These are phyloP conservation scores for Beta vulgaris DNA, from an alignment of 148 eudicot genomes.

Conservation along the genomic window DNA sequence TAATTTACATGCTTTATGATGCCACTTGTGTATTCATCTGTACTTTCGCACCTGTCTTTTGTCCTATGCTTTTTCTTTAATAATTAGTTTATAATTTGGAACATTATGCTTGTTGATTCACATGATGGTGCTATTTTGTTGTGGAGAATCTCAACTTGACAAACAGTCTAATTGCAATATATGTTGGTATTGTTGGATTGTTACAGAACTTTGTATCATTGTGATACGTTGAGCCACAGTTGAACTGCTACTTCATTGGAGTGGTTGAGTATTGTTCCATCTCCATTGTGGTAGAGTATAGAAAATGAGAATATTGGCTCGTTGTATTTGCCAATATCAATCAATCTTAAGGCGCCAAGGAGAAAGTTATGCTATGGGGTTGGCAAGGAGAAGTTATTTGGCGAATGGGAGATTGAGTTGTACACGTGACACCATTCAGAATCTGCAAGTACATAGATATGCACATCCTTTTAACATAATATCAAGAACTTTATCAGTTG, in stretches of 20 bases:
- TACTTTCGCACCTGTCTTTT: slow-evolving; percentile 3
- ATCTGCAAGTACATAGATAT: slow-evolving; percentile 28
- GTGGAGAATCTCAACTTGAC: slow-evolving; percentile 4
- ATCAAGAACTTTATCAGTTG: slow-evolving; percentile 46
- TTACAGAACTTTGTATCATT: slow-evolving; percentile 27
- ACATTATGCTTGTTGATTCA: not conserved
- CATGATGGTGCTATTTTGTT: slow-evolving; percentile 9
- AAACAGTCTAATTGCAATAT: slow-evolving; percentile 15
- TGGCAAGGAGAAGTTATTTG: slow-evolving; percentile 31
- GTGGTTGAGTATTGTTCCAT: slow-evolving; percentile 17
- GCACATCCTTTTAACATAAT: slow-evolving; percentile 33
- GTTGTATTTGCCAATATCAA: slow-evolving; percentile 37
- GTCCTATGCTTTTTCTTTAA: not conserved
- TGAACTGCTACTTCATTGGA: slow-evolving; percentile 23
- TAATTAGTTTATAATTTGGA: not conserved
- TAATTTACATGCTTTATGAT: not conserved
- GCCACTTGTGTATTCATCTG: slow-evolving; percentile 3
- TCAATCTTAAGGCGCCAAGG: slow-evolving; percentile 37
- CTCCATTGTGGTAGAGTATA: slow-evolving; percentile 8
- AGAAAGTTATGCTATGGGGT: slow-evolving; percentile 25
- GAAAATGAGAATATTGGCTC: slow-evolving; percentile 55
- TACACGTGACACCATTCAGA: slow-evolving; percentile 25
- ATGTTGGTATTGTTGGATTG: slow-evolving; percentile 6
- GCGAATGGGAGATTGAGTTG: slow-evolving; percentile 22
- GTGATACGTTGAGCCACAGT: slow-evolving; percentile 27